These are phyloP conservation scores for Naganishia vishniacii DNA, from an alignment of 768 basidiomycete species.

Conservation along the genomic window DNA sequence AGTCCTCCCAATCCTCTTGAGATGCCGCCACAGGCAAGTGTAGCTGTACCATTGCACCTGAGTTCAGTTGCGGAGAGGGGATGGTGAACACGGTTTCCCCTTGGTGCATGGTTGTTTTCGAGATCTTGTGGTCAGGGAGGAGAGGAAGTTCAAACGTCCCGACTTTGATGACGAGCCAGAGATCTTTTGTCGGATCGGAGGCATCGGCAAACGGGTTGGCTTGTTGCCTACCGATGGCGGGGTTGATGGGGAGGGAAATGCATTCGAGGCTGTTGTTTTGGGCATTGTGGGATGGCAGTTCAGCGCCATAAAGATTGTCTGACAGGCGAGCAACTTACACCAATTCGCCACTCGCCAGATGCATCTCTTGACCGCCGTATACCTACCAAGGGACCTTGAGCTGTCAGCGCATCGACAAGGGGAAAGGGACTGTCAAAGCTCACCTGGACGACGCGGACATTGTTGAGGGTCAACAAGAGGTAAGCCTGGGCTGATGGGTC, in stretches of 20 bases:
- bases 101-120: slow-evolving; percentile 45
- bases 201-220: slow-evolving; percentile 45
- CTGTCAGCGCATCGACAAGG: not conserved
- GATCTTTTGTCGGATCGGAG: slow-evolving; percentile 53
- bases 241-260: slow-evolving; percentile 53
- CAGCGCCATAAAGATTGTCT: not conserved
- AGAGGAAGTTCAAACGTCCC: slow-evolving; percentile 58
- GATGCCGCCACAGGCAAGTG: slow-evolving; percentile 44
- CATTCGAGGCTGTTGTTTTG: slow-evolving; percentile 49
- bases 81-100: slow-evolving; percentile 39
- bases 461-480: slow-evolving; percentile 42
- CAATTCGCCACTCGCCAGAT: slow-evolving; percentile 41
- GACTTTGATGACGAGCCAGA: slow-evolving; percentile 63
- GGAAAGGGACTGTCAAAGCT: not conserved
- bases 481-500: slow-evolving; percentile 36
- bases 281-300: too few species aligned
- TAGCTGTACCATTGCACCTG: slow-evolving; percentile 37
- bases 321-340: not conserved
- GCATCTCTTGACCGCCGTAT: slow-evolving; percentile 36
- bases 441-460: slow-evolving; percentile 42
- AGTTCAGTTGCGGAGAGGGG: slow-evolving; percentile 48
- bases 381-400: slow-evolving; percentile 23
- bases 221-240: slow-evolving; percentile 38
- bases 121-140: slow-evolving; percentile 56
- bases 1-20: slow-evolving; percentile 54